phyloP scores from a whole-genome alignment of 139 green algal species.

The Chlamydomonas schloesseri region DNA sequence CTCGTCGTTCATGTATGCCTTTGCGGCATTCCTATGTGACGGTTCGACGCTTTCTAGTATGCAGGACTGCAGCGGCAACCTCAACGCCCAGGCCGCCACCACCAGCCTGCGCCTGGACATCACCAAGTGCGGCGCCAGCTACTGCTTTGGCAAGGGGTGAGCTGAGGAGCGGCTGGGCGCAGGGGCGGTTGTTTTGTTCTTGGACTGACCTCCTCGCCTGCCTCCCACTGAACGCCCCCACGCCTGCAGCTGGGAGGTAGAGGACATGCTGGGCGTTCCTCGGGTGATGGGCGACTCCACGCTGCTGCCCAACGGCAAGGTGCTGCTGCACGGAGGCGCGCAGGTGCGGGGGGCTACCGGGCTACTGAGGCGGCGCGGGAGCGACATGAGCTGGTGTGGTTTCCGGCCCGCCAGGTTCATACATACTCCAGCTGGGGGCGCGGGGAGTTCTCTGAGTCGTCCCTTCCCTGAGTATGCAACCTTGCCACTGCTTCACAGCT shows the following conservation, averaged over 20 bases:
- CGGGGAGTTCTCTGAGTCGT: no score
- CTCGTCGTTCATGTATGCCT: not conserved
- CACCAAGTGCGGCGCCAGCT: not conserved
- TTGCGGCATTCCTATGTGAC: no score
- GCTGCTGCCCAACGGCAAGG: slow-evolving; percentile 18
- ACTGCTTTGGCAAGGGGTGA: no score
- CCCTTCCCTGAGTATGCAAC: no score
- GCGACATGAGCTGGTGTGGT: not conserved
- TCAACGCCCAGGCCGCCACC: not conserved
- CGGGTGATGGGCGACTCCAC: slow-evolving; percentile 2
- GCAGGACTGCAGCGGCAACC: not conserved
- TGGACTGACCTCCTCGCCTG: no score
- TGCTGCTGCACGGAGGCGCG: not conserved
- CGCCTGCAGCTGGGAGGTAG: not conserved
- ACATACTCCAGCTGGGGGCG: no score
- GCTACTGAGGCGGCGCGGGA: no score
- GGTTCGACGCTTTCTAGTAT: not conserved
- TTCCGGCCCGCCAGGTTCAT: no score
- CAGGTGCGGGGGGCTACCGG: not conserved
- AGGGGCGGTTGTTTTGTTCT: no score
- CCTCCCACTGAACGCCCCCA: not conserved
- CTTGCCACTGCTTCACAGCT: no score
- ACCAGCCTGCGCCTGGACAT: not conserved
- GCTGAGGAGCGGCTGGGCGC: no score
- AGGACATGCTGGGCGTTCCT: slow-evolving; percentile 16